Conservation (phyloP, 257 asterid species). For the Pogostemon cablin region DNA sequence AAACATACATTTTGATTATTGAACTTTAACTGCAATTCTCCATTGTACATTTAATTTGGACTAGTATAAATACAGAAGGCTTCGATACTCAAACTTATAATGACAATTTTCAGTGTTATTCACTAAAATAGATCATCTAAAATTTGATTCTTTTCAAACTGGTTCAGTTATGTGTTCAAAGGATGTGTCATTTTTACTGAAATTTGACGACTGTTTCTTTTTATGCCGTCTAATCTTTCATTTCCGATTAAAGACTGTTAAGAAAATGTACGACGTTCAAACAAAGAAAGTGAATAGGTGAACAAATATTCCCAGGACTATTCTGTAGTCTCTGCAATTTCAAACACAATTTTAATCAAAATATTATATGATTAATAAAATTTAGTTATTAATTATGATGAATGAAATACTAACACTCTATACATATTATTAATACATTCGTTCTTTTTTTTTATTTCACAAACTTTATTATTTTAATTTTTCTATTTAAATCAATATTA, state of each 20-base stretch:
- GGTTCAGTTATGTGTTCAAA: not conserved
- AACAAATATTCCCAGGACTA: too few relatives aligned
- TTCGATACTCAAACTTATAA: not conserved
- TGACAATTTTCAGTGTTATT: not conserved
- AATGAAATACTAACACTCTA: too few relatives aligned
- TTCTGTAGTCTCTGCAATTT: too few relatives aligned
- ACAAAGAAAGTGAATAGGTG: too few relatives aligned
- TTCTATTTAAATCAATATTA: too few relatives aligned
- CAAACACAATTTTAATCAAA: too few relatives aligned
- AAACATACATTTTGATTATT: not conserved
- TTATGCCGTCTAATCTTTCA: not conserved
- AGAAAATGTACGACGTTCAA: too few relatives aligned
- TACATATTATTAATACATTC: too few relatives aligned
- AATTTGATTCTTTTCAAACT: not conserved
- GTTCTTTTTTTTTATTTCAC: too few relatives aligned
- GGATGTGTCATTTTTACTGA: not conserved
- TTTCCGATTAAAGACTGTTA: not conserved
- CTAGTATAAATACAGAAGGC: not conserved
- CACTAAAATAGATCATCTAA: not conserved
- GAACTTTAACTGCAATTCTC: not conserved
- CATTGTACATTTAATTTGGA: not conserved
- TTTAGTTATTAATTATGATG: too few relatives aligned
- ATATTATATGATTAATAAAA: too few relatives aligned
- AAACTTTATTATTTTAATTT: too few relatives aligned
- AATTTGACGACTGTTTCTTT: not conserved